A percentile compares a stretch with the other conserved stretches of the same genome.
phyloP scores from a whole-genome alignment of 257 asterid genomes.

The Anisodus tanguticus region DNA sequence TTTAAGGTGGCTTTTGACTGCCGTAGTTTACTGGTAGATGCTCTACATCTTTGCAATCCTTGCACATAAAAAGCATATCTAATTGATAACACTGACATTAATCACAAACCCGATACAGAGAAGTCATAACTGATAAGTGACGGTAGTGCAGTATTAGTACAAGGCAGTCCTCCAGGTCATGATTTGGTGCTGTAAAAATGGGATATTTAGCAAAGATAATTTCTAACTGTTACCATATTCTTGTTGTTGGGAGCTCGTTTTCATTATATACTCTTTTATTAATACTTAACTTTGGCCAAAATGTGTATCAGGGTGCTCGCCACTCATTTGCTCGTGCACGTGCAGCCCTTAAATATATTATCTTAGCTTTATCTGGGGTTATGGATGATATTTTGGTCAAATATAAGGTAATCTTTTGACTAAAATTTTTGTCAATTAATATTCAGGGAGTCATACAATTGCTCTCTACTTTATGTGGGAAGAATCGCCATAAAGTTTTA shows the following conservation, averaged over 20 bases:
- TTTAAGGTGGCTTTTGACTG: constrained; percentile 12
- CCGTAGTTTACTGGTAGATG: neutral
- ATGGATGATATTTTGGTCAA: constrained; percentile 85
- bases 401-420: constrained; percentile 64
- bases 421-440: neutral
- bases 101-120: neutral
- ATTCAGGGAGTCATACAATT: neutral
- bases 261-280: constrained; percentile 28
- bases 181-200: constrained; percentile 1
- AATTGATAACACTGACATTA: neutral
- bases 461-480: constrained; percentile 2
- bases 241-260: constrained; percentile 33
- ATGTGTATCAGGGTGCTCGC: constrained; percentile 67
- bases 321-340: constrained; percentile 73
- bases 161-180: constrained; percentile 8
- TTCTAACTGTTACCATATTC: constrained; percentile 10
- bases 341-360: constrained; percentile 88
- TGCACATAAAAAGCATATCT: neutral
- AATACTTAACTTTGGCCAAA: constrained; percentile 14
- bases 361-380: constrained; percentile 88
- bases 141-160: constrained; percentile 8
- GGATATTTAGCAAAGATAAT: constrained; percentile 1
- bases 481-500: constrained; percentile 17
- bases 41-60: constrained; percentile 6
- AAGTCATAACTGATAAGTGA: constrained; percentile 3